These are phyloP conservation scores for Bassia scoparia DNA, from an alignment of 148 eudicot species.

Conservation along the genomic window DNA sequence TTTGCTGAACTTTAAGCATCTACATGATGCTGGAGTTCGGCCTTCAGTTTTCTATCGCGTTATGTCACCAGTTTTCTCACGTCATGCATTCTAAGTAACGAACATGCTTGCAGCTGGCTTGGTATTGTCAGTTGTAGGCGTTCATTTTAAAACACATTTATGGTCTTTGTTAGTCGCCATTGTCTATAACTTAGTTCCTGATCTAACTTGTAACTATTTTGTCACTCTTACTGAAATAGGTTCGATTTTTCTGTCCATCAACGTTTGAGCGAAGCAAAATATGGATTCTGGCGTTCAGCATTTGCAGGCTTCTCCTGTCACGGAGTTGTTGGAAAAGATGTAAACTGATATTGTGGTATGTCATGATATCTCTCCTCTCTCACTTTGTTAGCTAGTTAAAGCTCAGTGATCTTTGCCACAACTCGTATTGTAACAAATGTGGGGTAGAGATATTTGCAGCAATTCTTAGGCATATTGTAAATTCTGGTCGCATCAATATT, in stretches of 20 bases:
- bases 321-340: constrained; percentile 23
- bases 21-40: constrained; percentile 54
- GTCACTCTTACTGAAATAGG: constrained; percentile 32
- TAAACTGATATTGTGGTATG: constrained; percentile 72
- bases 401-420: neutral
- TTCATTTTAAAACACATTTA: constrained; percentile 8
- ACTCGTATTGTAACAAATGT: too few relatives aligned
- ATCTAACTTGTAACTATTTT: neutral
- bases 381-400: neutral
- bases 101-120: constrained; percentile 42
- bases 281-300: constrained; percentile 74
- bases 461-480: too few relatives aligned
- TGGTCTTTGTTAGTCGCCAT: neutral
- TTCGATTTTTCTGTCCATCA: constrained; percentile 83
- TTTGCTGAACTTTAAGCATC: constrained; percentile 84
- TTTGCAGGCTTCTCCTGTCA: constrained; percentile 60
- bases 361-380: neutral
- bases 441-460: too few relatives aligned
- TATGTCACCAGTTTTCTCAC: constrained; percentile 63
- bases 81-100: constrained; percentile 61
- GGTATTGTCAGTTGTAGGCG: constrained; percentile 44
- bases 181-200: neutral
- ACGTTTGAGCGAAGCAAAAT: constrained; percentile 96
- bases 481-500: too few relatives aligned
- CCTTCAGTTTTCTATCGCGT: constrained; percentile 93